phyloP scores from a whole-genome alignment of 257 asterid species.

The Primulina huaijiensis region DNA sequence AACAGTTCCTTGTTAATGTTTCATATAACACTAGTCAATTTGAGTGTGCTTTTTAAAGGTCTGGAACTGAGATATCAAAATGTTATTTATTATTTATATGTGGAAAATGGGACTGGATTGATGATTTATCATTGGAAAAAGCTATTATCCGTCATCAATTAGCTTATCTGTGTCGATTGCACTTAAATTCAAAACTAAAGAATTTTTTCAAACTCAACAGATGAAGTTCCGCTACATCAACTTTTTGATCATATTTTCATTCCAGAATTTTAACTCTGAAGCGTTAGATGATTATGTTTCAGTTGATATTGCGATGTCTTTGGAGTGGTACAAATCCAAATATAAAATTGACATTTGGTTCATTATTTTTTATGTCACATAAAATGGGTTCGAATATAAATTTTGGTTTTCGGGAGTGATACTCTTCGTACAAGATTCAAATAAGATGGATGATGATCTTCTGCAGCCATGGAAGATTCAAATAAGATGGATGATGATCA shows the following conservation, averaged over 20 bases:
- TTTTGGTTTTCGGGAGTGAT: neutral
- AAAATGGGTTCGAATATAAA: neutral
- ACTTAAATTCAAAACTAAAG: neutral
- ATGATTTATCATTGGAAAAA: constrained; percentile 4
- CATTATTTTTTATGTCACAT: neutral
- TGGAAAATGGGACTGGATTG: constrained; percentile 7
- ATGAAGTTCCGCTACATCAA: neutral
- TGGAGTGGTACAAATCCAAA: neutral
- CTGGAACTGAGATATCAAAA: neutral
- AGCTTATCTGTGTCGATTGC: neutral
- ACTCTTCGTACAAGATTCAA: neutral
- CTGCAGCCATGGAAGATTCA: neutral
- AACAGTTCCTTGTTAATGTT: neutral
- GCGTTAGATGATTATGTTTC: neutral
- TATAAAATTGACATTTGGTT: too few relatives aligned
- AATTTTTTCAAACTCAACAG: neutral
- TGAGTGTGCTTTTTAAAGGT: neutral
- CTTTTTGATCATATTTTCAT: too few relatives aligned
- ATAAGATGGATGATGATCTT: neutral
- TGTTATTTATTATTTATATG: neutral
- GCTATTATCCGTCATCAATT: neutral
- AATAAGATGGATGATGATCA: neutral
- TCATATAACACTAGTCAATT: neutral
- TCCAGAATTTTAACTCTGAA: neutral
- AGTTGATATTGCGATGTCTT: neutral